Evolutionary conservation across 2,329 filamentous ascomycete genomes (phyloP).

Genomic region (Fusarium citri): DNA sequence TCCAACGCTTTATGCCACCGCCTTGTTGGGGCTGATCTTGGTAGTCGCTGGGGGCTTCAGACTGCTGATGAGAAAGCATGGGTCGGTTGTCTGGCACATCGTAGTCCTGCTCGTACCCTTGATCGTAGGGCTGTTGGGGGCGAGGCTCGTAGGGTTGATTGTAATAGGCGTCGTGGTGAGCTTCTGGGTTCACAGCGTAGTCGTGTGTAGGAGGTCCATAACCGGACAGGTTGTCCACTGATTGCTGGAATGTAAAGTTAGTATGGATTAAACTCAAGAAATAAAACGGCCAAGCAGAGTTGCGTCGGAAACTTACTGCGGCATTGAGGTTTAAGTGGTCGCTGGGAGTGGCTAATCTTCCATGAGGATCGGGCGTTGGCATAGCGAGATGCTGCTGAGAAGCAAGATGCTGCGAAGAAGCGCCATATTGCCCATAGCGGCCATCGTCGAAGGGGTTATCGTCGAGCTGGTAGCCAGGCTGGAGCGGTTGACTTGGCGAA

Average conservation of each 20-base stretch:
- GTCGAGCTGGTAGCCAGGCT: slow-evolving; percentile 83
- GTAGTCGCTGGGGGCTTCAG: slow-evolving; percentile 58
- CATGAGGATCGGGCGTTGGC: slow-evolving; percentile 44
- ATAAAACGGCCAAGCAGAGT: not conserved
- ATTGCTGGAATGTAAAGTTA: slow-evolving; percentile 56
- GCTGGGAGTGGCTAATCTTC: slow-evolving; percentile 67
- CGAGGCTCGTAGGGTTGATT: slow-evolving; percentile 31
- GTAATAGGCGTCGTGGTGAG: slow-evolving; percentile 61
- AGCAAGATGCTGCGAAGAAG: slow-evolving; percentile 37
- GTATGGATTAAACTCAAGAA: not conserved
- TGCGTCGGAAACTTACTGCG: slow-evolving; percentile 69
- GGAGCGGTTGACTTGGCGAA: slow-evolving; percentile 79
- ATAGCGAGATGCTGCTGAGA: slow-evolving; percentile 47
- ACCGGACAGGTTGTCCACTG: slow-evolving; percentile 61
- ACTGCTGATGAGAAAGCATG: slow-evolving; percentile 76
- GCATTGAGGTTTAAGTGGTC: slow-evolving; percentile 87
- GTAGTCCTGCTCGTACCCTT: slow-evolving; percentile 73
- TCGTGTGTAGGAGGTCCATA: slow-evolving; percentile 64
- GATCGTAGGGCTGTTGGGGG: slow-evolving; percentile 74
- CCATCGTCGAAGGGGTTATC: slow-evolving; percentile 78
- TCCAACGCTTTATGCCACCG: slow-evolving; percentile 81
- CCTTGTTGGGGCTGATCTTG: slow-evolving; percentile 59
- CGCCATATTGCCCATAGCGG: slow-evolving; percentile 65
- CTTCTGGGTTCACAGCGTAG: slow-evolving; percentile 83
- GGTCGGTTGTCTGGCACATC: slow-evolving; percentile 79